Percentiles rank a stretch among this genome's conserved stretches.
Conservation (phyloP, 2,329 filamentous ascomycete species). For the Hypoxylon rubiginosum region DNA sequence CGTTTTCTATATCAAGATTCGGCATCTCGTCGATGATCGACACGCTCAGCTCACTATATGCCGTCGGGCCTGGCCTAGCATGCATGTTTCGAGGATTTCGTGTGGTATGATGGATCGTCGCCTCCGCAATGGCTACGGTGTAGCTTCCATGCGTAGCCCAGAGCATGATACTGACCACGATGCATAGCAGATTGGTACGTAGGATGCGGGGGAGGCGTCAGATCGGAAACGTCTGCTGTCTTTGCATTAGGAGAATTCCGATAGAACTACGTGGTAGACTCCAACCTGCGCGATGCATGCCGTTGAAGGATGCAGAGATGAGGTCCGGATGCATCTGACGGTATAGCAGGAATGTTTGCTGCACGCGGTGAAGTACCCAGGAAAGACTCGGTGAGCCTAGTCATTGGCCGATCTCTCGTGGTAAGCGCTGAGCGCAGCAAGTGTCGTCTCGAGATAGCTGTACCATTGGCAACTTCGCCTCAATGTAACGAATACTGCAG, state of each 20-base stretch:
- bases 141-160: too few species aligned
- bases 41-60: neutral
- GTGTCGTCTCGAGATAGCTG: neutral
- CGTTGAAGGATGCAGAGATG: conserved; percentile 23
- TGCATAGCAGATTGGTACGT: too few species aligned
- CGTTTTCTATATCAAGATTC: neutral
- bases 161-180: too few species aligned
- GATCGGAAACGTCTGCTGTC: too few species aligned
- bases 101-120: neutral
- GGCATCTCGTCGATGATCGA: neutral
- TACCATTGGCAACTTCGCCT: neutral
- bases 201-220: too few species aligned
- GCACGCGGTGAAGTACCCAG: neutral
- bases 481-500: conserved; percentile 2
- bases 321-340: conserved; percentile 14
- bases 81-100: neutral
- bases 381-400: neutral
- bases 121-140: neutral
- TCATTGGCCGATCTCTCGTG: neutral
- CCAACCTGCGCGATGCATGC: conserved; percentile 4
- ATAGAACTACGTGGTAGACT: conserved; percentile 18
- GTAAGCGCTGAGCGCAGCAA: neutral
- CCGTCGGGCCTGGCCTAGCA: neutral
- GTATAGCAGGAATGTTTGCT: neutral
- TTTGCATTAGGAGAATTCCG: neutral